Evolutionary conservation across 148 eudicot genomes (phyloP).

Genomic region (Dysphania ambrosioides): DNA sequence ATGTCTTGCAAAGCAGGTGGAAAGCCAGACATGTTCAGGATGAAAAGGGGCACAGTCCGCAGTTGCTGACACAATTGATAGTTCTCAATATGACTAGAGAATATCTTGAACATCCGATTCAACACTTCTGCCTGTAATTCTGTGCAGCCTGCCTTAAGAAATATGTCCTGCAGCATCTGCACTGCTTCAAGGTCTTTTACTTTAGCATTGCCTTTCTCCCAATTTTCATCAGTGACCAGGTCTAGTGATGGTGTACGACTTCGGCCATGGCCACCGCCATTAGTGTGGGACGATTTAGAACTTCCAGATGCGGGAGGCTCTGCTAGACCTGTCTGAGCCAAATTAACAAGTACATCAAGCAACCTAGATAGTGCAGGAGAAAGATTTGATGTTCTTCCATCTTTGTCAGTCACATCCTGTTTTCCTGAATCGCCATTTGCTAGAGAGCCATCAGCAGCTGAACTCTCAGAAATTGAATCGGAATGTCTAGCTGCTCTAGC

Average conservation of each 20-base stretch:
- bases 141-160: slow-evolving; percentile 82
- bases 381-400: slow-evolving; percentile 43
- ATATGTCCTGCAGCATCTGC: slow-evolving; percentile 93
- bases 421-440: slow-evolving; percentile 24
- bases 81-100: slow-evolving; percentile 94
- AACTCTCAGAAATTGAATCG: slow-evolving; percentile 39
- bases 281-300: slow-evolving; percentile 42
- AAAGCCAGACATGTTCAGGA: slow-evolving; percentile 91
- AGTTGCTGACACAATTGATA: slow-evolving; percentile 88
- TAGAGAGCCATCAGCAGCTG: slow-evolving; percentile 32
- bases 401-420: slow-evolving; percentile 39
- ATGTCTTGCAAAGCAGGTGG: slow-evolving; percentile 83
- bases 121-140: slow-evolving; percentile 92
- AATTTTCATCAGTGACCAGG: slow-evolving; percentile 50
- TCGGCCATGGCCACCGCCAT: slow-evolving; percentile 66
- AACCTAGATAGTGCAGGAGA: slow-evolving; percentile 86
- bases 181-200: slow-evolving; percentile 96
- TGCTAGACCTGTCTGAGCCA: slow-evolving; percentile 74
- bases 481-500: slow-evolving; percentile 26
- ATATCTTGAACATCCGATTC: slow-evolving; percentile 92
- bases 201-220: slow-evolving; percentile 72
- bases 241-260: slow-evolving; percentile 61
- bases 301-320: slow-evolving; percentile 42
- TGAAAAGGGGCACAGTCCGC: slow-evolving; percentile 92
- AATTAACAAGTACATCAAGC: slow-evolving; percentile 89